A percentile compares a stretch with the other conserved stretches of the same genome.
These are phyloP conservation scores for Maudiozyma saulgeensis DNA, from an alignment of 805 yeast species.

Conservation along the genomic window DNA sequence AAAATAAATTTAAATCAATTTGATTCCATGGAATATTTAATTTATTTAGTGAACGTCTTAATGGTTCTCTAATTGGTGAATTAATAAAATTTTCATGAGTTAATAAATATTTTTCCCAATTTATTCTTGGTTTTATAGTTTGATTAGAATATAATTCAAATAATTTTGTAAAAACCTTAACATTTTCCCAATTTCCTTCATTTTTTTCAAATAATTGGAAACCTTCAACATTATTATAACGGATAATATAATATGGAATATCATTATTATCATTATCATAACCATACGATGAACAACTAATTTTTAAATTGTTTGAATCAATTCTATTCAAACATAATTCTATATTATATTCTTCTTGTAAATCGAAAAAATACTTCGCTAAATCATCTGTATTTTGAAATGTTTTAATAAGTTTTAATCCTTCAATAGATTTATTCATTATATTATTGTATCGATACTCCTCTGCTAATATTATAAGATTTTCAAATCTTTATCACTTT, in stretches of 20 bases:
- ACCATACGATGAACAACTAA: slow-evolving; percentile 13
- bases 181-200: slow-evolving; percentile 21
- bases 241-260: slow-evolving; percentile 22
- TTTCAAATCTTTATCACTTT: too few relatives aligned
- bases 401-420: slow-evolving; percentile 16
- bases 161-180: slow-evolving; percentile 13
- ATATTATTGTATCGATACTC: too few relatives aligned
- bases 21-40: slow-evolving; percentile 17
- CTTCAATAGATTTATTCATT: too few relatives aligned
- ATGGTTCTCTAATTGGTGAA: slow-evolving; percentile 6
- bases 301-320: slow-evolving; percentile 24
- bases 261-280: slow-evolving; percentile 4
- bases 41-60: slow-evolving; percentile 9
- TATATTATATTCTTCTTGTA: slow-evolving; percentile 22
- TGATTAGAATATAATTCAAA: slow-evolving; percentile 5
- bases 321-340: slow-evolving; percentile 20
- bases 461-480: too few relatives aligned
- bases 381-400: slow-evolving; percentile 9
- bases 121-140: neutral
- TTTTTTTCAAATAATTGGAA: slow-evolving; percentile 22
- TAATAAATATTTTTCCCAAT: neutral
- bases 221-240: slow-evolving; percentile 15
- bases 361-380: slow-evolving; percentile 11
- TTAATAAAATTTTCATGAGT: neutral
- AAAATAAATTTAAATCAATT: slow-evolving; percentile 13